A percentile compares a stretch with the other conserved stretches of the same genome.
Evolutionary conservation across 2,329 filamentous ascomycete species (phyloP).

Genomic region (Alternaria sp.): DNA sequence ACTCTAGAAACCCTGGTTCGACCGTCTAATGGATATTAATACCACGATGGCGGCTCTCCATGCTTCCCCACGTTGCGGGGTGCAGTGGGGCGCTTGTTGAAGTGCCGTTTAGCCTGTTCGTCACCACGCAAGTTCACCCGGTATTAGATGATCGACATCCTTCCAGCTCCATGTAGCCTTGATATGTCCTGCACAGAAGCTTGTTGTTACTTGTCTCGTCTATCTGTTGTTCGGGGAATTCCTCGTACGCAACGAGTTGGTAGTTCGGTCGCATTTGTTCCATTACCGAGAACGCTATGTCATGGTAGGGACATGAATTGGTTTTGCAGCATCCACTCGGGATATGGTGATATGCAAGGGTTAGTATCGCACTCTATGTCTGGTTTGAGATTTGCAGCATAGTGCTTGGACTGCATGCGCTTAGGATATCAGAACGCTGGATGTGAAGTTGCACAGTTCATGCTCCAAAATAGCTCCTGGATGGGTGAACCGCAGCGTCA

Average conservation of each 20-base stretch:
- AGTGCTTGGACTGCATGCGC: neutral
- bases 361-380: neutral
- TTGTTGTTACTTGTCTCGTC: constrained; percentile 6
- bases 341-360: neutral
- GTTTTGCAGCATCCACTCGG: neutral
- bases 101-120: constrained; percentile 45
- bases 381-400: neutral
- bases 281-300: neutral
- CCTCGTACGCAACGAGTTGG: neutral
- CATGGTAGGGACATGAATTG: neutral
- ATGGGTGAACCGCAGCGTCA: neutral
- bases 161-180: neutral
- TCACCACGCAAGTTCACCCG: constrained; percentile 33
- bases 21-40: constrained; percentile 26
- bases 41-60: constrained; percentile 25
- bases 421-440: neutral
- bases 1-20: constrained; percentile 25
- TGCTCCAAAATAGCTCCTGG: neutral
- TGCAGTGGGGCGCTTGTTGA: constrained; percentile 31
- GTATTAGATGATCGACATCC: constrained; percentile 23
- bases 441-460: neutral
- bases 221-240: neutral
- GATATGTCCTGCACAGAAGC: constrained; percentile 1
- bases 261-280: neutral
- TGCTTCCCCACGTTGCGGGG: constrained; percentile 38